Conservation (phyloP, 768 basidiomycete species). For the Russula emetica region DNA sequence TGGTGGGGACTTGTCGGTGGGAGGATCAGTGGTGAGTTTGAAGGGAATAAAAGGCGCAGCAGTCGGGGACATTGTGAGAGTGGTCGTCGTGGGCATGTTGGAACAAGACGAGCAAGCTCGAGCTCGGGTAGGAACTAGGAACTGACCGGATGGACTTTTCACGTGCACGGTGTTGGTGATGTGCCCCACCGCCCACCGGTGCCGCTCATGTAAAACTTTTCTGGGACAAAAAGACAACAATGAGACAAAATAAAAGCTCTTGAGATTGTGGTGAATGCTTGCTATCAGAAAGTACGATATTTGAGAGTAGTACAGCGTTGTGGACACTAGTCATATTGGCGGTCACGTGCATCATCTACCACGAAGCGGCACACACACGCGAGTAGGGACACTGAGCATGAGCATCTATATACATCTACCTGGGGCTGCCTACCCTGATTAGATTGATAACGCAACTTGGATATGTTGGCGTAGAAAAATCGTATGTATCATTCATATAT, state of each 20-base stretch:
- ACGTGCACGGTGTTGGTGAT: not conserved
- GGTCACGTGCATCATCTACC: not conserved
- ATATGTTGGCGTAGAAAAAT: no score
- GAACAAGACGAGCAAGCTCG: not conserved
- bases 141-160: not conserved
- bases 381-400: no score
- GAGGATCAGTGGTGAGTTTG: not conserved
- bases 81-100: slow-evolving; percentile 22
- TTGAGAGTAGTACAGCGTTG: not conserved
- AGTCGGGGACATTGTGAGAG: slow-evolving; percentile 19
- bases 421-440: no score
- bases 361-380: no score
- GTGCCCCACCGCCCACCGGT: not conserved
- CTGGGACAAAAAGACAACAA: not conserved
- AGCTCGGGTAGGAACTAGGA: no score
- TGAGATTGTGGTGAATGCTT: not conserved
- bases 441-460: no score
- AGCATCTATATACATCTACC: no score
- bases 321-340: not conserved
- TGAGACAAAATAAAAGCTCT: not conserved
- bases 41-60: slow-evolving; percentile 13
- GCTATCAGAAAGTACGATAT: not conserved
- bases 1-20: not conserved
- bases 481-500: no score
- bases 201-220: not conserved